Percentiles rank a stretch among this genome's conserved stretches.
Evolutionary conservation across 2,329 filamentous ascomycete species (phyloP).

Genomic region (Fusarium dimerum): DNA sequence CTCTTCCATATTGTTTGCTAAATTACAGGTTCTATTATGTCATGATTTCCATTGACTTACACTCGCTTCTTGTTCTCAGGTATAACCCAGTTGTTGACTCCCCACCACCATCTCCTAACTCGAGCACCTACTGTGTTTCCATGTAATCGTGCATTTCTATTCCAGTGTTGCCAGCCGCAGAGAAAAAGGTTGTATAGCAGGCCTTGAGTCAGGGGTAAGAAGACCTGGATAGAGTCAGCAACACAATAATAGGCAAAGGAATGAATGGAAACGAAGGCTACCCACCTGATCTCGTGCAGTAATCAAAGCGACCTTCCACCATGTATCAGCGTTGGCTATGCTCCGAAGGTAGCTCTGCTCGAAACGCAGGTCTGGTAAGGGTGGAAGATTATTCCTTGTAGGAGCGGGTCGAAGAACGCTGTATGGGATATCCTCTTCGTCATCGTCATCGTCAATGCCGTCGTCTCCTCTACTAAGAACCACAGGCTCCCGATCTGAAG

Average conservation of each 20-base stretch:
- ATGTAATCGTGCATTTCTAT: conserved; percentile 72
- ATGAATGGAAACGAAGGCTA: neutral
- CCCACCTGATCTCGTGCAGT: conserved; percentile 85
- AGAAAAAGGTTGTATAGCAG: conserved; percentile 84
- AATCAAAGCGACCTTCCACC: conserved; percentile 79
- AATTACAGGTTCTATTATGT: neutral
- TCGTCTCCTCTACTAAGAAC: conserved; percentile 28
- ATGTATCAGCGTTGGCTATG: conserved; percentile 76
- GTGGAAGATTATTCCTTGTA: conserved; percentile 51
- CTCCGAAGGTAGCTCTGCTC: conserved; percentile 97
- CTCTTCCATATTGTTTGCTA: neutral
- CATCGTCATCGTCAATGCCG: conserved; percentile 45
- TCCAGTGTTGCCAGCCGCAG: conserved; percentile 89
- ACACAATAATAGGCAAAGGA: neutral
- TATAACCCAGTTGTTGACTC: conserved; percentile 86
- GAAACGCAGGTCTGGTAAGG: conserved; percentile 87
- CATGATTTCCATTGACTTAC: conserved; percentile 2
- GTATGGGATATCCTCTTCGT: conserved; percentile 68
- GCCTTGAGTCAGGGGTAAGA: conserved; percentile 87
- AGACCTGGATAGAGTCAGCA: conserved; percentile 52
- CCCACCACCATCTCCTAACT: conserved; percentile 91
- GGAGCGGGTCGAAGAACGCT: conserved; percentile 60
- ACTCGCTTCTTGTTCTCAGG: conserved; percentile 41
- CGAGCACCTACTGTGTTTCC: conserved; percentile 76
- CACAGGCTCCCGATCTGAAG: conserved; percentile 53